Base-by-base conservation (phyloP, 495 filamentous ascomycete species). In the Rusavskia elegans region DNA sequence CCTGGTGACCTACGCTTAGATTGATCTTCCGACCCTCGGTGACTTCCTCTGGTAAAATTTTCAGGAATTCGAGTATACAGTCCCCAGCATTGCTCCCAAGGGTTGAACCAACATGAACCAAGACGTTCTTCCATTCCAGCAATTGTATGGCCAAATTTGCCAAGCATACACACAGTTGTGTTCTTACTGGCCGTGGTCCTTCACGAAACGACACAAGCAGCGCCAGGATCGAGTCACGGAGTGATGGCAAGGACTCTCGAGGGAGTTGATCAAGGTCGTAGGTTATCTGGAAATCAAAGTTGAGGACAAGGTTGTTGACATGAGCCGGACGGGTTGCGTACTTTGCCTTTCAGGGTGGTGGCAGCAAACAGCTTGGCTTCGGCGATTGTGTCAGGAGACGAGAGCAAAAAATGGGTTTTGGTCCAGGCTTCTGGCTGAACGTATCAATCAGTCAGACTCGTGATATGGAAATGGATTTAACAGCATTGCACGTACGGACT, bases 21-120 rank as follows among this genome's bases (percentile, higher is more conserved):
- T 86, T 93, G 77, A 97, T 94, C 72, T 95, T 97, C 68, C 92
- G 86, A 68, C 93, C 92, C 73, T 97, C 92, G 48, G 87, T 97
- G 65, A 99, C 93, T 77, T 99, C 92, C 73, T 99, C 92, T 19
- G 92, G 92, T 45, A 99, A 79, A 60, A 99, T 89, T 63, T 82
- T 88, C 51, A 99, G 73, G 67, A 99, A 97, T 63, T 97, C 93
- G 55, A 99, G 69, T 57, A 96, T 83, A 63, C 85, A 89, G 50
- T 89, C 81, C 57, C 83, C 77, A 42, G 84, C 79, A 57, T 81
- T 81, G 62, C 77, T 80, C 46, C 90, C 87, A 41, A 99, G 73
- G 14, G 82, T 74, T 32, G 80, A 74, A 21, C 93, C 87, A 29
- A 97, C 84, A 29, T 80, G 76, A 20, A 75, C 74, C 57, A 99